Conservation (phyloP, 208 protist genomes). For the Crithidia brevicula region DNA sequence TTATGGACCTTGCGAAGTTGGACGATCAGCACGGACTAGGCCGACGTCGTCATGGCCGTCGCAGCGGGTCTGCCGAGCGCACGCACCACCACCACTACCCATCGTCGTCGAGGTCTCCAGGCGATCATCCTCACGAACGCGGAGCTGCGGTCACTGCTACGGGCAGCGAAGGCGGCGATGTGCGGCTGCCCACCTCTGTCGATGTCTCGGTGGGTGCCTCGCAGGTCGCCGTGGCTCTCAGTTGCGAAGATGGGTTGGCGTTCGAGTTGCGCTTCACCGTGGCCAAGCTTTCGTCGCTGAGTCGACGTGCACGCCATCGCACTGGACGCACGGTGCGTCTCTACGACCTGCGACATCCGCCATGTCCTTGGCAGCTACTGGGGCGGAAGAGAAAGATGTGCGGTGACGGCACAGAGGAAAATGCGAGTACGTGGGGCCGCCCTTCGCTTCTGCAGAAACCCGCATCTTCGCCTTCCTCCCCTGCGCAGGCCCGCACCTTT, state of each 20-base stretch:
- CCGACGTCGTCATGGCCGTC: neutral
- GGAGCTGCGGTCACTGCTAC: neutral
- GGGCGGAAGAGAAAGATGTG: neutral
- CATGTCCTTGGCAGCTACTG: neutral
- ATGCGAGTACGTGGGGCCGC: too few species aligned
- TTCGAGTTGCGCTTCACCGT: constrained; percentile 64
- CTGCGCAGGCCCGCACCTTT: neutral
- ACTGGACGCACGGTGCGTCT: constrained; percentile 9
- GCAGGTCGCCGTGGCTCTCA: constrained; percentile 46
- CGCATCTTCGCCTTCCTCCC: constrained; percentile 9
- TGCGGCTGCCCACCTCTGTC: constrained; percentile 58
- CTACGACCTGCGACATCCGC: constrained; percentile 20
- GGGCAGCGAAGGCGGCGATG: neutral
- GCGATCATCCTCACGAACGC: too few species aligned
- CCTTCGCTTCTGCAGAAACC: neutral
- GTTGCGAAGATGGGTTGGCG: constrained; percentile 75
- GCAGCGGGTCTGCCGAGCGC: neutral
- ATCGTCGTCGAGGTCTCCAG: too few species aligned
- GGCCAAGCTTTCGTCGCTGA: constrained; percentile 17
- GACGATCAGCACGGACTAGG: neutral
- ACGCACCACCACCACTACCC: neutral
- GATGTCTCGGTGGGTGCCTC: constrained; percentile 60
- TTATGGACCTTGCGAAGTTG: constrained; percentile 3
- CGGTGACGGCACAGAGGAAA: too few species aligned
- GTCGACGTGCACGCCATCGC: constrained; percentile 12